These are phyloP conservation scores for Boletus semigastroideus DNA, from an alignment of 1,284 basidiomycete species.

Conservation along the genomic window DNA sequence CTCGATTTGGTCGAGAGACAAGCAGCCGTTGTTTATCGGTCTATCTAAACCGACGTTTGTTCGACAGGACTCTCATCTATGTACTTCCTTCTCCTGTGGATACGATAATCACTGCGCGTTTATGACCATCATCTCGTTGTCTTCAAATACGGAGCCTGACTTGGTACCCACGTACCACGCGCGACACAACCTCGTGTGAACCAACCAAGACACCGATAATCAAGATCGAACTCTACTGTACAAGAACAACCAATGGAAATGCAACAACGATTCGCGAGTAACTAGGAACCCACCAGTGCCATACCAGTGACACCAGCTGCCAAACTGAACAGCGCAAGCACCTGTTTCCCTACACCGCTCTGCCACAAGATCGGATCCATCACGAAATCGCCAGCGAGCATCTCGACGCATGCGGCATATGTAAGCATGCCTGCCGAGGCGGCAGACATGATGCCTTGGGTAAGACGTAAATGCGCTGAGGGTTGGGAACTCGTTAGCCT, in stretches of 20 bases:
- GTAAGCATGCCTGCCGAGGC: slow-evolving; percentile 79
- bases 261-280: neutral
- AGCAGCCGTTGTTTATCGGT: slow-evolving; percentile 1
- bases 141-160: neutral
- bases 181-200: neutral
- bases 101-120: neutral
- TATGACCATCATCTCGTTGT: neutral
- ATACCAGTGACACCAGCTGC: slow-evolving; percentile 55
- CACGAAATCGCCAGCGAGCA: slow-evolving; percentile 78
- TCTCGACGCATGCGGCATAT: slow-evolving; percentile 76
- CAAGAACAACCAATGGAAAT: neutral
- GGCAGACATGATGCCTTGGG: slow-evolving; percentile 70
- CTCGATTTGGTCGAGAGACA: slow-evolving; percentile 1
- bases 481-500: neutral
- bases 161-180: neutral
- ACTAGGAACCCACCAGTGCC: slow-evolving; percentile 36
- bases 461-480: slow-evolving; percentile 48
- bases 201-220: neutral
- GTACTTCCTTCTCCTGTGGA: neutral
- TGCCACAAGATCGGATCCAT: slow-evolving; percentile 53
- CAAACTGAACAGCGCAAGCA: slow-evolving; percentile 55
- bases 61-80: neutral
- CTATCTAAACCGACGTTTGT: neutral
- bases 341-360: slow-evolving; percentile 44
- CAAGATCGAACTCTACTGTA: neutral